Conservation (phyloP, 345 rosid species). For the Eutrema heterophyllum region DNA sequence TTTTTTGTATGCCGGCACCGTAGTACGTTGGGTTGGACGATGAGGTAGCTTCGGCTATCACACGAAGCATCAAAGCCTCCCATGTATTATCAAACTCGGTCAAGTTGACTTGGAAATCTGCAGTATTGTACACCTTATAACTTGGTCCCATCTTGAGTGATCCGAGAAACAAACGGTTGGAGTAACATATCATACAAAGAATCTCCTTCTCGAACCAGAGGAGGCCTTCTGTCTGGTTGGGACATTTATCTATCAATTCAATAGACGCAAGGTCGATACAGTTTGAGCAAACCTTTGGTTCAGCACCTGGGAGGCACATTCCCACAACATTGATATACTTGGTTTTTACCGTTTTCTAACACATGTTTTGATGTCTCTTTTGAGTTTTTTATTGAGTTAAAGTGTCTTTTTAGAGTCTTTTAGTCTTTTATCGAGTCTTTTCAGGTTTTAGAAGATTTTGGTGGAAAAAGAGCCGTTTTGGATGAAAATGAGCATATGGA, state of each 20-base stretch:
- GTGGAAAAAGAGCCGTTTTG: too few relatives aligned
- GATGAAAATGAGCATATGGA: too few relatives aligned
- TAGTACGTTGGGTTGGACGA: background rate
- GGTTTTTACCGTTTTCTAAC: too few relatives aligned
- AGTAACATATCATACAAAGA: constrained; percentile 36
- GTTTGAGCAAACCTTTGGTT: constrained; percentile 8
- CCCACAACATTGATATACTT: too few relatives aligned
- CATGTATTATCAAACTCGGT: background rate
- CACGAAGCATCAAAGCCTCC: constrained; percentile 4
- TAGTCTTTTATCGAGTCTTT: too few relatives aligned
- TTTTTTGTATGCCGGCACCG: background rate
- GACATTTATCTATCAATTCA: constrained; percentile 13
- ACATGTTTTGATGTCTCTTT: too few relatives aligned
- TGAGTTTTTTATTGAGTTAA: too few relatives aligned
- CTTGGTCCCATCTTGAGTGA: background rate
- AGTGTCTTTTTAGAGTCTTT: too few relatives aligned
- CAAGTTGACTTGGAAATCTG: background rate
- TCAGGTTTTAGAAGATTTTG: too few relatives aligned
- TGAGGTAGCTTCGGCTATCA: constrained; percentile 15
- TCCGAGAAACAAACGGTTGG: constrained; percentile 28
- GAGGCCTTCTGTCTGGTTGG: constrained; percentile 30
- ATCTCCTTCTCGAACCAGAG: constrained; percentile 6
- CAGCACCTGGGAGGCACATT: constrained; percentile 11
- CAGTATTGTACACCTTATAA: background rate
- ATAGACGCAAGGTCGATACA: constrained; percentile 17